Base-by-base conservation (phyloP, 345 rosid genomes). In the Syzygium aromaticum region DNA sequence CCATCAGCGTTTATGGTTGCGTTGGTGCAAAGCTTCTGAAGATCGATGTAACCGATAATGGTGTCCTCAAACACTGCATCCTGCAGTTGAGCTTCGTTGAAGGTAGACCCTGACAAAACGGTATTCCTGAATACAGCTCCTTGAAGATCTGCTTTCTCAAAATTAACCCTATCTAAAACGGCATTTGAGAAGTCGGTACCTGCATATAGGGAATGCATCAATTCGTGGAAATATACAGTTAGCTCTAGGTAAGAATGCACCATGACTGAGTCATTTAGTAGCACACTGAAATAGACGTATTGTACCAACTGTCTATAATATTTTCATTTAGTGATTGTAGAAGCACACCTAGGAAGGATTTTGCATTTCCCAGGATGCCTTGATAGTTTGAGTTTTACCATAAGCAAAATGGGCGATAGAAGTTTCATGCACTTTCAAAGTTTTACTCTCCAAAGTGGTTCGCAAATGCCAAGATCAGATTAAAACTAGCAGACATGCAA, bases 181-280 rank as follows among this genome's bases (percentile, higher is more conserved):
- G 99, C 98, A 90, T 98, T 94, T 0, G 96, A 90, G 93, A 96
- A 98, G 93, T 98, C 90, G 30, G 90, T 92, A 51, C 98, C 99
- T 97, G 93, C 90, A 91, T 54, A 64, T 8, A 54, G 82, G 78
- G 49, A 73, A 38, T 21, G 49, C 27, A 73, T 73, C 82, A 73
- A 73, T 19, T 73, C 61, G 1, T 73, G 82, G 49, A 73, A 38
- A 73, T 38, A 38, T 38, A 73, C 82, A 73, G 49, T 73, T 73
- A 38, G 49, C 49, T 33, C 82, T 10, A 2, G 49, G 82, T 38
- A 38, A 9, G 10, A 10, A 73, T 73, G 49, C 49, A 10, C 14
- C 82, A 5, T 5, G 25, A 73, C 82, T 2, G 82, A 38, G 46
- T 73, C 82, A 73, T 2, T 38, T 38, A 19, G 82, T 5, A 73